These are phyloP conservation scores for Bonia amplexicaulis DNA, from an alignment of 176 grass and related monocot genomes.

Conservation along the genomic window DNA sequence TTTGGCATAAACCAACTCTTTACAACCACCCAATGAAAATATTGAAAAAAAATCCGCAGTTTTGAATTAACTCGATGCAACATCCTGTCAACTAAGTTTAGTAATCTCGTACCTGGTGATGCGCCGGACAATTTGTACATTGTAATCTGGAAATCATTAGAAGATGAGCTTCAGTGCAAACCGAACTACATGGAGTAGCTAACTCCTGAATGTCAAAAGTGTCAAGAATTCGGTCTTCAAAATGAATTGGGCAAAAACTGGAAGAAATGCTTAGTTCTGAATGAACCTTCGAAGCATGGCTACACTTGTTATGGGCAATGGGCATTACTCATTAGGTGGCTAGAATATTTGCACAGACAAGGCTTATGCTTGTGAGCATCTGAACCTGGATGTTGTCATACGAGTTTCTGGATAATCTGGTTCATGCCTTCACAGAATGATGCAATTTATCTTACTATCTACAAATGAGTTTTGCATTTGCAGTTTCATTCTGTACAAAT, in stretches of 20 bases:
- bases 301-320: neutral
- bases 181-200: neutral
- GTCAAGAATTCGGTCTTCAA: neutral
- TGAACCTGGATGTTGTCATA: neutral
- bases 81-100: neutral
- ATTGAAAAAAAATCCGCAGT: neutral
- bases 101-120: neutral
- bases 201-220: neutral
- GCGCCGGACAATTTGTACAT: neutral
- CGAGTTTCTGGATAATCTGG: neutral
- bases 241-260: neutral
- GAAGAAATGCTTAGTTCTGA: neutral
- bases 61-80: neutral
- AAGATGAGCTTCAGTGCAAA: neutral
- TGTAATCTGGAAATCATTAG: neutral
- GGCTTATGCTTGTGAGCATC: neutral
- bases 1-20: neutral
- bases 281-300: neutral
- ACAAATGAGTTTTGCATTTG: neutral
- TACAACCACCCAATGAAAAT: neutral
- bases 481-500: neutral
- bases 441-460: neutral
- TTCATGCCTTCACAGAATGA: neutral
- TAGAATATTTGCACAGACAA: neutral
- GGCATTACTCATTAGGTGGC: neutral